Evolutionary conservation across 257 asterid genomes (phyloP), one percentile per base, ranked within the genome.

Genomic region (Salvia hispanica): DNA sequence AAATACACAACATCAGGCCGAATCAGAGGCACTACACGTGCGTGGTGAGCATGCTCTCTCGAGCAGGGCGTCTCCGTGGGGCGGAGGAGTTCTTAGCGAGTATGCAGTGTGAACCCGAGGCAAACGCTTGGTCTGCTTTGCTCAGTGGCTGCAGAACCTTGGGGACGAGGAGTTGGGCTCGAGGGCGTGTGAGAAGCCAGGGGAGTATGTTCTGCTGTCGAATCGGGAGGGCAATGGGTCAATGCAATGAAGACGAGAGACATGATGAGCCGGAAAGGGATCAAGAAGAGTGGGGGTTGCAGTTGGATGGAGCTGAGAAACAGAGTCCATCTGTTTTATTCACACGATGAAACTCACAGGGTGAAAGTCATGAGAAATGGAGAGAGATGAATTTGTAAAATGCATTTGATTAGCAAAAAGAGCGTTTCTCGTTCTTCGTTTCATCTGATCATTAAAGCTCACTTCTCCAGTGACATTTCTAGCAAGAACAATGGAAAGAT

Each of bases 231-330:
- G 52, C 73, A 84, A 73, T 91, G 96, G 97, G 10, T 36, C 9
- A 95, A 88, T 58, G 97, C 78, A n/a, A 62, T 75, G 79, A 79
- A 37, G 46, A 80, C 79, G 3, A 86, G 97, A 58, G 72, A 79
- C 15, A 39, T 76, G 74, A 88, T 91, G 96, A 75, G 75, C 44
- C 78, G 76, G 58, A 91, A 73, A 74, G 95, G 95, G 40, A 58
- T 84, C 67, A 83, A 77, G 83, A 86, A 80, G 73, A 81, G 62
- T 57, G 84, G 88, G 31, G 96, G 95, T 8, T 82, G 87, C 72
- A 88, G 97, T 74, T 85, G 88, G 95, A 77, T 90, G 58, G 96
- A 90, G 80, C 70, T 85, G 74, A 73, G 82, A 55, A 77, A 82
- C n/a, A n/a, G 59, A 46, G 77, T 80, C 62, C 90, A 85, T 61